These are phyloP conservation scores for Colletotrichum sublineola DNA, from an alignment of 2,329 filamentous ascomycete species.

Conservation along the genomic window DNA sequence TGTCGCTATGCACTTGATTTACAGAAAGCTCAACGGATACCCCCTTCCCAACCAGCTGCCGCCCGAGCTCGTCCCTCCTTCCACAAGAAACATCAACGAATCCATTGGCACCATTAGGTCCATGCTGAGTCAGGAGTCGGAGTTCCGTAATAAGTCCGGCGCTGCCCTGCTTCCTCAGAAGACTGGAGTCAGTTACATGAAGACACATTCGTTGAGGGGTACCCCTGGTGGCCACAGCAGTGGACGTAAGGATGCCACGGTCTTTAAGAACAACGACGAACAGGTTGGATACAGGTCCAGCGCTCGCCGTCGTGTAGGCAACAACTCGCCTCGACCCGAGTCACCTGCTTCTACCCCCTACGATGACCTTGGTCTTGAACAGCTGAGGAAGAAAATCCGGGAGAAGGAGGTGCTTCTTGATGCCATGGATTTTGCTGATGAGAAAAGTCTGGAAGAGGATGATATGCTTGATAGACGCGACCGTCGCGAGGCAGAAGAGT, in stretches of 20 bases:
- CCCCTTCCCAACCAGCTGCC: constrained; percentile 89
- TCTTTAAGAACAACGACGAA: constrained; percentile 97
- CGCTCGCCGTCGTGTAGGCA: constrained; percentile 86
- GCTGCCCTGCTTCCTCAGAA: constrained; percentile 93
- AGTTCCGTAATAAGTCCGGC: constrained; percentile 88
- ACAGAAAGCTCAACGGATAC: constrained; percentile 96
- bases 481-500: constrained; percentile 90
- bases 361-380: constrained; percentile 88
- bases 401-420: constrained; percentile 96
- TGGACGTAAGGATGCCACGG: constrained; percentile 91
- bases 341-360: constrained; percentile 79
- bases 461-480: constrained; percentile 92
- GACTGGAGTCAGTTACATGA: constrained; percentile 98
- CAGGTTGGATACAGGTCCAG: constrained; percentile 94
- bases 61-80: constrained; percentile 92
- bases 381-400: constrained; percentile 90
- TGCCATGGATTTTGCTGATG: constrained; percentile 96
- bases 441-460: constrained; percentile 90
- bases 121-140: constrained; percentile 89
- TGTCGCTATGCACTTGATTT: constrained; percentile 99
- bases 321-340: constrained; percentile 82
- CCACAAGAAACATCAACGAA: constrained; percentile 91
- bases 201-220: constrained; percentile 90
- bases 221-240: constrained; percentile 67
- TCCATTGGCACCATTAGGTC: constrained; percentile 95